Evolutionary conservation across 306 rosid species (phyloP).

Genomic region (Alnus glutinosa): DNA sequence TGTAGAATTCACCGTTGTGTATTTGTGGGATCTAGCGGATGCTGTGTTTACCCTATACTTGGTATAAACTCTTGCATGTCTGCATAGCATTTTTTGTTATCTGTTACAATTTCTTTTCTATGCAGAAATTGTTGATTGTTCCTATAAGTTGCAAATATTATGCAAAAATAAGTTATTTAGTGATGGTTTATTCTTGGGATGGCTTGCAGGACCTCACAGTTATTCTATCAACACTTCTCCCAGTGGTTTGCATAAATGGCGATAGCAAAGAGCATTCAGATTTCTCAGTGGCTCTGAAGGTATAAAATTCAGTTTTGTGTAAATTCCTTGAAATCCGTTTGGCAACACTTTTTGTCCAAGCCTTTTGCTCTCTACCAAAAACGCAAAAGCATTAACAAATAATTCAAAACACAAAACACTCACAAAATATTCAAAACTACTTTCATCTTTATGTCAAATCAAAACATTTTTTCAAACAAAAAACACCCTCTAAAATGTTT

Average conservation of each 20-base stretch:
- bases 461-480: too few relatives aligned
- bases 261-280: conserved; percentile 77
- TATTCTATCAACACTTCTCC: conserved; percentile 73
- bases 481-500: too few relatives aligned
- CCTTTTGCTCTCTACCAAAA: too few relatives aligned
- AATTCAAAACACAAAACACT: too few relatives aligned
- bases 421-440: too few relatives aligned
- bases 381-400: too few relatives aligned
- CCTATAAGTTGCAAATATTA: background rate
- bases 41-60: background rate
- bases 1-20: background rate
- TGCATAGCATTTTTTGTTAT: background rate
- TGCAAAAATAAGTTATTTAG: conserved; percentile 14
- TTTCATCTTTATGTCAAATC: too few relatives aligned
- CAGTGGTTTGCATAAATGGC: conserved; percentile 68
- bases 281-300: conserved; percentile 88
- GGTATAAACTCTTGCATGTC: background rate
- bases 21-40: background rate
- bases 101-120: background rate
- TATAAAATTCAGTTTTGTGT: conserved; percentile 27
- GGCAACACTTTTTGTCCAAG: too few relatives aligned
- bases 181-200: conserved; percentile 18
- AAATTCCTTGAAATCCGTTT: conserved; percentile 15
- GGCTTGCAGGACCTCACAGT: conserved; percentile 70
- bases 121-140: background rate